Evolutionary conservation across 192 early-diverging fungal genomes (phyloP).

Genomic region (Backusella liffmaniae): DNA sequence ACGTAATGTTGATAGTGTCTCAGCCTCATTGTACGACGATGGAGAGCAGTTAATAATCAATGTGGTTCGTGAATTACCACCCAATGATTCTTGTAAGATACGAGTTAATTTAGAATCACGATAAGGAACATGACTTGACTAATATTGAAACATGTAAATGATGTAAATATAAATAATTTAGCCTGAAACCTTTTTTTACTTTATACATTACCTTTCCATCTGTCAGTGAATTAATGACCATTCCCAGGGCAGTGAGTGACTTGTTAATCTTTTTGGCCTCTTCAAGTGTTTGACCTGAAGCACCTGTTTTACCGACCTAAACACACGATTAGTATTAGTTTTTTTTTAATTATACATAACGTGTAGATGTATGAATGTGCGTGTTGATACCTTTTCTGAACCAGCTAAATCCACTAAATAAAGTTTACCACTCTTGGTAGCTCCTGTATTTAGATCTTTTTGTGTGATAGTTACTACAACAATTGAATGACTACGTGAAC

Average conservation of each 20-base stretch:
- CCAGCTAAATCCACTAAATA: slow-evolving; percentile 99
- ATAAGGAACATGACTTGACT: slow-evolving; percentile 97
- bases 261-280: slow-evolving; percentile 99
- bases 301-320: slow-evolving; percentile 90
- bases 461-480: slow-evolving; percentile 95
- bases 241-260: slow-evolving; percentile 94
- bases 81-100: slow-evolving; percentile 99
- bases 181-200: not conserved
- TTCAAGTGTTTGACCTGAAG: slow-evolving; percentile 94
- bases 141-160: not conserved
- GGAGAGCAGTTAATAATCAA: slow-evolving; percentile 99
- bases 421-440: slow-evolving; percentile 86
- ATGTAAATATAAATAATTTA: not conserved
- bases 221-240: slow-evolving; percentile 98
- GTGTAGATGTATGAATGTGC: slow-evolving; percentile 21
- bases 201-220: slow-evolving; percentile 81
- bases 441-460: slow-evolving; percentile 90
- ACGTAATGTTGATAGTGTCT: slow-evolving; percentile 90
- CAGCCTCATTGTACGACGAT: slow-evolving; percentile 94
- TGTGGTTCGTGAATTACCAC: slow-evolving; percentile 99
- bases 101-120: slow-evolving; percentile 98
- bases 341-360: not conserved
- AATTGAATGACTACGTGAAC: slow-evolving; percentile 97
- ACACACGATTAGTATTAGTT: not conserved
- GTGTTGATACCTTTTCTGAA: slow-evolving; percentile 91